phyloP scores from a whole-genome alignment of 257 asterid species.

The Gentiana straminea region DNA sequence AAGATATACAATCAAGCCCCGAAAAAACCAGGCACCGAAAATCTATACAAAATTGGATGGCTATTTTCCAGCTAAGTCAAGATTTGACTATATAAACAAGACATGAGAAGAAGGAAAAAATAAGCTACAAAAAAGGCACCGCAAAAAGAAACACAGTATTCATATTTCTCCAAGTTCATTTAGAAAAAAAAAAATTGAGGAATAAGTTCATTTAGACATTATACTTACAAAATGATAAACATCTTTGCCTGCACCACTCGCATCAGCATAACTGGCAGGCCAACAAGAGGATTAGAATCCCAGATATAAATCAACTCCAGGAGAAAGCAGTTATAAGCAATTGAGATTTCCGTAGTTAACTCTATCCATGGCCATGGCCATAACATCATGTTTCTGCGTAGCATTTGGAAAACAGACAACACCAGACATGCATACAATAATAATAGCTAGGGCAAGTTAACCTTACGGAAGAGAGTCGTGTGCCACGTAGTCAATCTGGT shows the following conservation, averaged over 20 bases:
- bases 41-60: too few species aligned
- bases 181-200: background rate
- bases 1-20: too few species aligned
- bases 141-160: background rate
- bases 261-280: slow-evolving; percentile 50
- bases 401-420: background rate
- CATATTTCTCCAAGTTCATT: too few species aligned
- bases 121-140: background rate
- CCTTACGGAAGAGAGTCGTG: slow-evolving; percentile 98
- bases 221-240: slow-evolving; percentile 54
- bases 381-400: background rate
- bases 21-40: too few species aligned
- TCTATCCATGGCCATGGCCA: background rate
- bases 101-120: too few species aligned
- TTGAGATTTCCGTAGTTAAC: background rate
- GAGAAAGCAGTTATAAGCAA: slow-evolving; percentile 1
- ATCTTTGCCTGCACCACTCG: slow-evolving; percentile 57
- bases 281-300: slow-evolving; percentile 11
- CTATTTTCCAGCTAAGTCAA: too few species aligned
- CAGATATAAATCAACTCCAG: background rate
- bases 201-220: background rate
- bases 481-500: slow-evolving; percentile 76
- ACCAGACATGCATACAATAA: background rate
- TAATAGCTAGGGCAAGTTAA: slow-evolving; percentile 9
- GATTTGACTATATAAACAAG: too few species aligned